These are phyloP conservation scores for Pyrenochaeta sp. DNA, from an alignment of 2,329 filamentous ascomycete species.

Conservation along the genomic window DNA sequence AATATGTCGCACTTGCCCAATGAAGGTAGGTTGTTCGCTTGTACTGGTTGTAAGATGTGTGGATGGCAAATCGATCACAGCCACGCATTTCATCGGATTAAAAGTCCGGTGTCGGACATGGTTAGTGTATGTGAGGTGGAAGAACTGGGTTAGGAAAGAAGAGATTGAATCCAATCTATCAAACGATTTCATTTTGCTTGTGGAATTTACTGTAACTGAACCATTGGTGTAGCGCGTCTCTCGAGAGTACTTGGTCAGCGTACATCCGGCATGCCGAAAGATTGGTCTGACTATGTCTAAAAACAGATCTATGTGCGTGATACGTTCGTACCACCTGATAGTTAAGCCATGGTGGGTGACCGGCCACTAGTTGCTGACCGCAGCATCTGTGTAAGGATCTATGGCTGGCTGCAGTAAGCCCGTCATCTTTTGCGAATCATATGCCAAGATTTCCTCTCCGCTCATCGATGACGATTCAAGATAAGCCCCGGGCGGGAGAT, in stretches of 20 bases:
- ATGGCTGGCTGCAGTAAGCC: conserved; percentile 32
- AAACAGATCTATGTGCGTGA: conserved; percentile 19
- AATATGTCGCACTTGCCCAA: background rate
- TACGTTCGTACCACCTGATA: conserved; percentile 23
- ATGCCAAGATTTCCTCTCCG: conserved; percentile 25
- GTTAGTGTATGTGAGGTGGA: background rate
- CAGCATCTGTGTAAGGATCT: conserved; percentile 27
- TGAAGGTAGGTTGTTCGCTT: too few species aligned
- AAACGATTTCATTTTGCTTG: background rate
- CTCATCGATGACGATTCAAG: conserved; percentile 9
- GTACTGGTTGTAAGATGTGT: background rate
- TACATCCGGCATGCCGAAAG: background rate
- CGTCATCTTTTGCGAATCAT: conserved; percentile 15
- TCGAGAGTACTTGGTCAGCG: background rate
- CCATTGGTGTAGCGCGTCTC: background rate
- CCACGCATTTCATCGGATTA: too few species aligned
- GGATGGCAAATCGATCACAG: background rate
- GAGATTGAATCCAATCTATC: conserved; percentile 1
- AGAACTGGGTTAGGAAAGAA: background rate
- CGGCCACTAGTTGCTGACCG: conserved; percentile 46
- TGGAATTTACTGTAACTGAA: background rate
- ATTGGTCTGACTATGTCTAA: conserved; percentile 16
- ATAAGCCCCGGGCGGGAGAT: conserved; percentile 3
- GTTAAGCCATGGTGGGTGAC: conserved; percentile 21
- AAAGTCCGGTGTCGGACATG: background rate